phyloP scores from a whole-genome alignment of 208 protist genomes.

The Trypanosomatidae sp. region DNA sequence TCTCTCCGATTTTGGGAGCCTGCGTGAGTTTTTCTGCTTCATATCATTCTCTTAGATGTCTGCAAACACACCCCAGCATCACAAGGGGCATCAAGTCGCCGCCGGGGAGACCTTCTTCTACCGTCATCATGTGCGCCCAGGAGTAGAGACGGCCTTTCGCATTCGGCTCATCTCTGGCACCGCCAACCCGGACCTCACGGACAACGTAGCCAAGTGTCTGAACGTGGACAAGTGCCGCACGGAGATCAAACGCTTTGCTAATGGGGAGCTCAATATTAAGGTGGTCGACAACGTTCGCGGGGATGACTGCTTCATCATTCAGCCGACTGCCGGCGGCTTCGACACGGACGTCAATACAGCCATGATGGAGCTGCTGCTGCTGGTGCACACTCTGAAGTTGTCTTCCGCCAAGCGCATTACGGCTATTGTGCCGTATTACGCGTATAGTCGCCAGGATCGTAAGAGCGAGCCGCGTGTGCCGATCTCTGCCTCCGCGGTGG shows the following conservation, averaged over 20 bases:
- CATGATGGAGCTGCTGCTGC: constrained; percentile 91
- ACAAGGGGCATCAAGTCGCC: constrained; percentile 63
- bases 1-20: neutral
- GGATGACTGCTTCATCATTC: constrained; percentile 96
- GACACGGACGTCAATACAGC: constrained; percentile 85
- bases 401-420: constrained; percentile 94
- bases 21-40: neutral
- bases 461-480: constrained; percentile 96
- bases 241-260: constrained; percentile 89
- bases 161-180: constrained; percentile 89
- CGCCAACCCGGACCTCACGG: constrained; percentile 73
- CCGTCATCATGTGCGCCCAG: constrained; percentile 63
- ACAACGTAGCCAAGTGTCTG: constrained; percentile 81
- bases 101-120: constrained; percentile 87
- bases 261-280: constrained; percentile 92
- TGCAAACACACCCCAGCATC: constrained; percentile 14
- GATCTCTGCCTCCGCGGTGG: constrained; percentile 95
- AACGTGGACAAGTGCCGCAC: constrained; percentile 77
- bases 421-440: constrained; percentile 96
- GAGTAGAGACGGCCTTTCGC: constrained; percentile 84
- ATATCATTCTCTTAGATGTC: constrained; percentile 12
- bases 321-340: constrained; percentile 79
- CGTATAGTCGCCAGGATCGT: constrained; percentile 96
- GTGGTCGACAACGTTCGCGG: constrained; percentile 95
- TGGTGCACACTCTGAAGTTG: constrained; percentile 90